Evolutionary conservation across 441 rosid genomes (phyloP).

Genomic region (Adansonia gregorii): DNA sequence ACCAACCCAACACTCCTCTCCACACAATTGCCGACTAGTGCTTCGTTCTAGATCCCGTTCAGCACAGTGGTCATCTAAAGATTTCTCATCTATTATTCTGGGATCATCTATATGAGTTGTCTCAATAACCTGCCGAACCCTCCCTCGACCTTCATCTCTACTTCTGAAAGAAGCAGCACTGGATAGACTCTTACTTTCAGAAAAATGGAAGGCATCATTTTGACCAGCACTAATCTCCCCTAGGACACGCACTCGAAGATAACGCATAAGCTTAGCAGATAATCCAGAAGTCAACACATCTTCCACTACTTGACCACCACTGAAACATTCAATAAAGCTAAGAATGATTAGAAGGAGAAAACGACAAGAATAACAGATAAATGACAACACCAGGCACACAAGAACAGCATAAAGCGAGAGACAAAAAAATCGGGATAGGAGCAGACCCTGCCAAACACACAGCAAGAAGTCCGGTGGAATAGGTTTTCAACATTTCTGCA

Average conservation of each 20-base stretch:
- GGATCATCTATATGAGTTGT: conserved; percentile 52
- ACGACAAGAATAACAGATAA: conserved; percentile 17
- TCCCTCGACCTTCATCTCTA: conserved; percentile 82
- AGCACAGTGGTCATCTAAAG: conserved; percentile 43
- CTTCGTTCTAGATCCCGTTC: conserved; percentile 49
- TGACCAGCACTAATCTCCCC: conserved; percentile 72
- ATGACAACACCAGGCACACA: conserved; percentile 3
- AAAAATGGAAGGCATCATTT: conserved; percentile 61
- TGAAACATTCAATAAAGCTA: conserved; percentile 37
- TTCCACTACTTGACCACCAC: conserved; percentile 91
- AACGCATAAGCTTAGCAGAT: conserved; percentile 92
- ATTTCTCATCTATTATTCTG: conserved; percentile 43
- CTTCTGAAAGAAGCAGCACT: conserved; percentile 48
- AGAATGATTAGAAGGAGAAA: conserved; percentile 12
- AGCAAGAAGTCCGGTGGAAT: conserved; percentile 94
- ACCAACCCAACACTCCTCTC: conserved; percentile 37
- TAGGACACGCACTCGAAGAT: conserved; percentile 85
- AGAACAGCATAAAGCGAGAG: conserved; percentile 10
- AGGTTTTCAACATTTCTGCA: conserved; percentile 84
- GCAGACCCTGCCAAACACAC: conserved; percentile 79
- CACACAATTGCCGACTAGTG: conserved; percentile 37
- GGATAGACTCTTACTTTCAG: conserved; percentile 60
- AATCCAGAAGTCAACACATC: conserved; percentile 92
- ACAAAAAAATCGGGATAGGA: conserved; percentile 25
- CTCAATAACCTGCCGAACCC: conserved; percentile 70